A percentile compares a stretch with the other conserved stretches of the same genome.
Conservation (phyloP, 208 protist genomes). For the Strigomonas culicis region DNA sequence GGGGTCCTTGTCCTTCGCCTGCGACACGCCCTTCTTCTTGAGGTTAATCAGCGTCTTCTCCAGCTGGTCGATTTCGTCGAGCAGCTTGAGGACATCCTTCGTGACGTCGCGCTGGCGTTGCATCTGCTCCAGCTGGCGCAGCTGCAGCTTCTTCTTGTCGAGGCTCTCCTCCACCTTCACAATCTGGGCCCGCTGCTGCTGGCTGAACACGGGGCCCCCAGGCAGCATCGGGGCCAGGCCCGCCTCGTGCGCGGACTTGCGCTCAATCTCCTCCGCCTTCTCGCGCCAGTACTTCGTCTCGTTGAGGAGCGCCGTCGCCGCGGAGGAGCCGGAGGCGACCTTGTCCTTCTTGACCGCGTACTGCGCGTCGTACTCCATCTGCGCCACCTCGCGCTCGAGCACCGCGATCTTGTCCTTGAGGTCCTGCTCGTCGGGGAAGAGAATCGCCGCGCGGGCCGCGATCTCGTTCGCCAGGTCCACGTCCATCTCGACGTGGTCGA, state of each 20-base stretch:
- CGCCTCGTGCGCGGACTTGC: constrained; percentile 71
- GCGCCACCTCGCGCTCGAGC: constrained; percentile 68
- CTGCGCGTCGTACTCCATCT: constrained; percentile 82
- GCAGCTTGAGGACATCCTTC: constrained; percentile 65
- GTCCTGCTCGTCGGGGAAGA: constrained; percentile 70
- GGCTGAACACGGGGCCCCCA: constrained; percentile 12
- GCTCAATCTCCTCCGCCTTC: constrained; percentile 56
- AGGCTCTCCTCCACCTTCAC: constrained; percentile 62
- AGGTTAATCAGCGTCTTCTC: constrained; percentile 52
- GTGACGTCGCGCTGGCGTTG: constrained; percentile 73
- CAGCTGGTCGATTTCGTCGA: constrained; percentile 64
- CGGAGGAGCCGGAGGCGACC: constrained; percentile 57
- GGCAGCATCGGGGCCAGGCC: constrained; percentile 54
- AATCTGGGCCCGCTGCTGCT: constrained; percentile 35
- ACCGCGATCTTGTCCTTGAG: constrained; percentile 46
- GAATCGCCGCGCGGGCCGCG: constrained; percentile 53
- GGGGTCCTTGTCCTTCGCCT: constrained; percentile 8
- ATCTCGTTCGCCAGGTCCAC: constrained; percentile 79
- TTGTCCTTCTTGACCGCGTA: constrained; percentile 71
- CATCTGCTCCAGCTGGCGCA: constrained; percentile 61
- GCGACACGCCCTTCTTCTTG: constrained; percentile 16
- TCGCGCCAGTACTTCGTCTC: constrained; percentile 68
- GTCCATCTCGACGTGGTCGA: constrained; percentile 70
- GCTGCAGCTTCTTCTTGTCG: constrained; percentile 29
- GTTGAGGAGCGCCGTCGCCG: constrained; percentile 53